Base-by-base conservation (phyloP, 352 stramenopile species). In the Phytophthora europaea region DNA sequence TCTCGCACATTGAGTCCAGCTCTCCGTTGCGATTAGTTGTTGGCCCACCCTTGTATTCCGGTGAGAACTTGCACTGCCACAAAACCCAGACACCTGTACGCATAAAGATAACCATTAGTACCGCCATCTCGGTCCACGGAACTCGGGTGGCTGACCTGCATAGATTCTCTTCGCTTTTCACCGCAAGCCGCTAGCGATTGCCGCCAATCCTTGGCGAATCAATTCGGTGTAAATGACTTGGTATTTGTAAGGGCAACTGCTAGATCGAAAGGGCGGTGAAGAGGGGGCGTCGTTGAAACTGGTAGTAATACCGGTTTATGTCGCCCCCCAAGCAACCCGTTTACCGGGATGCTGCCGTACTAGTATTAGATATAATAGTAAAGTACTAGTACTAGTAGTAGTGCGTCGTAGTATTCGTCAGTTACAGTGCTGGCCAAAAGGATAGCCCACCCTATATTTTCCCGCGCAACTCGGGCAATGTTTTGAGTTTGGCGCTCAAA, bases 41-140 rank as follows among this genome's bases (percentile, higher is more conserved):
- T 55, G 48, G 22, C 18, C 36, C 22, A 0, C 48, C 48, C 22
- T 31, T 55, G n/a, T 10, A 55, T 55, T 55, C 48, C 22, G n/a
- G 48, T 3, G 48, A 55, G 48, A 55, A 43, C 36, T 55, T 55
- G 20, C 48, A 33, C 20, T 55, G 48, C 48, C 48, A 55, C 48
- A 55, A 55, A 28, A 55, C 48, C 48, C 48, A 55, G 2, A 13
- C 8, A 55, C 22, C n/a, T 34, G 36, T 43, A 43, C 36, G 13
- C 13, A 43, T 43, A 43, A 15, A 6, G 36, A 43, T 43, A 43
- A 43, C 2, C 2, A 43, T 55, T 55, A 33, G 48, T 55, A 33
- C 26, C 26, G 26, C 3, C 26, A 31, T 31, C 26, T 31, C 26
- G 26, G 7, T 31, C 26, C 26, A 31, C 22, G n/a, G 22, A 55